Percentiles rank a stretch among this genome's conserved stretches.
phyloP scores from a whole-genome alignment of 2,329 filamentous ascomycete species.

The Colletotrichum navitas region DNA sequence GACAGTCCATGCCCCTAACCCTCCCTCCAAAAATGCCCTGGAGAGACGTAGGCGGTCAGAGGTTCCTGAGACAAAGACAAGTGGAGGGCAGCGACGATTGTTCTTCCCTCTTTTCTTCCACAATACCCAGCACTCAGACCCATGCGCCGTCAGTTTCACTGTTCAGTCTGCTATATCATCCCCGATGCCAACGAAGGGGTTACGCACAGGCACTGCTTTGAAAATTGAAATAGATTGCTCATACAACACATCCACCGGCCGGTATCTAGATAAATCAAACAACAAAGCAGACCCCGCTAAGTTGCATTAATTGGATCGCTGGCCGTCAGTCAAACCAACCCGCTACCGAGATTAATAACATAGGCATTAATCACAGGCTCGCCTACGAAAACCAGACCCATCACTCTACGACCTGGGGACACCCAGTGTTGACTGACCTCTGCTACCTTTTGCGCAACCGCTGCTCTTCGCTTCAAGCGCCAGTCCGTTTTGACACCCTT shows the following conservation, averaged over 20 bases:
- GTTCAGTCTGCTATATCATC: neutral
- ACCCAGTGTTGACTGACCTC: conserved; percentile 4
- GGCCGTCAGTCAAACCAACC: conserved; percentile 6
- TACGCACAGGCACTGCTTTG: conserved; percentile 25
- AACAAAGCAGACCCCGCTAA: conserved; percentile 29
- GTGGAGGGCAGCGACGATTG: neutral
- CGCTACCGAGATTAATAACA: conserved; percentile 24
- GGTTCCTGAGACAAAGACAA: conserved; percentile 5
- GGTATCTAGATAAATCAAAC: neutral
- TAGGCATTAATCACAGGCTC: conserved; percentile 13
- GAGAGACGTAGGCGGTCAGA: conserved; percentile 10
- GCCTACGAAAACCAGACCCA: neutral
- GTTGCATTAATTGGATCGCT: conserved; percentile 32
- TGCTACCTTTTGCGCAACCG: conserved; percentile 31
- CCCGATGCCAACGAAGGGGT: neutral
- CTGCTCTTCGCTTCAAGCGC: conserved; percentile 4
- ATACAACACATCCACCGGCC: conserved; percentile 1
- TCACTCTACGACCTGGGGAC: neutral
- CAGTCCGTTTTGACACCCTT: neutral
- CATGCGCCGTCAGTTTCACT: neutral
- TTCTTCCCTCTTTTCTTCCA: neutral
- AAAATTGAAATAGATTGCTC: neutral
- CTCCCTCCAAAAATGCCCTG: neutral
- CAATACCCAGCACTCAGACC: neutral
- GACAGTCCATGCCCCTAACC: conserved; percentile 1